Evolutionary conservation across 2,329 filamentous ascomycete species (phyloP).

Genomic region (Trichoderma oligosporum): DNA sequence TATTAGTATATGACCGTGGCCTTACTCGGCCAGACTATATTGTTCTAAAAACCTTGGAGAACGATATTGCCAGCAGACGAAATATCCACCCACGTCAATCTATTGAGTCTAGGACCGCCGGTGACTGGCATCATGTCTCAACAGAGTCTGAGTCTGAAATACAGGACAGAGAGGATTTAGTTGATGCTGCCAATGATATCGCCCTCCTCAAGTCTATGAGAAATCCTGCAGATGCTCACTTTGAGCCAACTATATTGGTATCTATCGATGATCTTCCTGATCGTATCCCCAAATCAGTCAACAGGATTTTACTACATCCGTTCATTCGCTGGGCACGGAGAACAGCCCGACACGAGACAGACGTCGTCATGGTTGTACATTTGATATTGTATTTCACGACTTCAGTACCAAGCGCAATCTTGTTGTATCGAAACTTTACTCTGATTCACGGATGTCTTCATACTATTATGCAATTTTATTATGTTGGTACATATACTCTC

Average conservation of each 20-base stretch:
- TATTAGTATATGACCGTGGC: slow-evolving; percentile 37
- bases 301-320: slow-evolving; percentile 52
- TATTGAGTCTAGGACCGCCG: background rate
- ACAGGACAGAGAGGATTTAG: background rate
- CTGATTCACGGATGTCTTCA: slow-evolving; percentile 66
- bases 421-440: slow-evolving; percentile 62
- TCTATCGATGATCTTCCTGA: slow-evolving; percentile 39
- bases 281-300: slow-evolving; percentile 38
- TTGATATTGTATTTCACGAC: slow-evolving; percentile 68
- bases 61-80: slow-evolving; percentile 32
- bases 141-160: background rate
- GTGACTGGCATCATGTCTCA: slow-evolving; percentile 7
- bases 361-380: slow-evolving; percentile 76
- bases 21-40: slow-evolving; percentile 41
- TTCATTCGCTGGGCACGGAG: slow-evolving; percentile 55
- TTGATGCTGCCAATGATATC: slow-evolving; percentile 25
- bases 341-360: slow-evolving; percentile 62
- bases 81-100: background rate
- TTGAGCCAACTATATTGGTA: slow-evolving; percentile 46
- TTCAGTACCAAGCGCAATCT: slow-evolving; percentile 63
- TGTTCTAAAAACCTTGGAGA: slow-evolving; percentile 39
- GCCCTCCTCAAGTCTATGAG: slow-evolving; percentile 40
- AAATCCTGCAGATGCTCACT: slow-evolving; percentile 38
- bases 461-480: slow-evolving; percentile 61
- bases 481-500: slow-evolving; percentile 70